Evolutionary conservation across 2,329 filamentous ascomycete species (phyloP).

Genomic region (Aspergillus jensenii): DNA sequence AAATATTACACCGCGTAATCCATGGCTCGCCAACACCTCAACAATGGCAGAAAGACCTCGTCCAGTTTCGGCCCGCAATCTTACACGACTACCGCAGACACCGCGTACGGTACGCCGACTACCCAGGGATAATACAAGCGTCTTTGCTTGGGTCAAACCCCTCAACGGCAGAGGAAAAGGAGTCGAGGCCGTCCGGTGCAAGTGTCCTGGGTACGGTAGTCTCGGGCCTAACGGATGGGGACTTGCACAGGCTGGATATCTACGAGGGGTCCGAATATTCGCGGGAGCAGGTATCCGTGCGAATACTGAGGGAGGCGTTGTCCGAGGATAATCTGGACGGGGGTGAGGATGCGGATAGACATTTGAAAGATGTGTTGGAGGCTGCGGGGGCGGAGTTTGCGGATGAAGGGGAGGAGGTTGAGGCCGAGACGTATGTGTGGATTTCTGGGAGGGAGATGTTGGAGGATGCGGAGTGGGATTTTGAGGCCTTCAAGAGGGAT

Average conservation of each 20-base stretch:
- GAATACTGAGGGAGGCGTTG: slow-evolving; percentile 34
- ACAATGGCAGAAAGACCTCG: slow-evolving; percentile 51
- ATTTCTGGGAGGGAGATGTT: slow-evolving; percentile 49
- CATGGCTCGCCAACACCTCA: slow-evolving; percentile 59
- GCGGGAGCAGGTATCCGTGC: slow-evolving; percentile 50
- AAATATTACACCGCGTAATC: slow-evolving; percentile 82
- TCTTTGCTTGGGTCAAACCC: background rate
- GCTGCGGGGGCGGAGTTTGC: slow-evolving; percentile 54
- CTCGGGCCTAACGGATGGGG: slow-evolving; percentile 73
- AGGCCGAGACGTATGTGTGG: slow-evolving; percentile 67
- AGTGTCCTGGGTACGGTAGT: slow-evolving; percentile 74
- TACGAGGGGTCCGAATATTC: slow-evolving; percentile 81
- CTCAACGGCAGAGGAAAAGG: background rate
- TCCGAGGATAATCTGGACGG: slow-evolving; percentile 17
- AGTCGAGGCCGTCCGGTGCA: slow-evolving; percentile 23
- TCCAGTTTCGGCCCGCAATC: slow-evolving; percentile 73
- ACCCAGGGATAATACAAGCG: slow-evolving; percentile 68
- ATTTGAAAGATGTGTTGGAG: slow-evolving; percentile 40
- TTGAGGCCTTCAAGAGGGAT: slow-evolving; percentile 74
- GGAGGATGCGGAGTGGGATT: slow-evolving; percentile 82
- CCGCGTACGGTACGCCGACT: slow-evolving; percentile 70
- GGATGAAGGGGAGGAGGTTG: slow-evolving; percentile 46
- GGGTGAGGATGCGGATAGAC: slow-evolving; percentile 29
- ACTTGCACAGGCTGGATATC: slow-evolving; percentile 71
- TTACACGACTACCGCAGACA: slow-evolving; percentile 70